These are phyloP conservation scores for Gillenia trifoliata DNA, from an alignment of 306 rosid genomes.

Conservation along the genomic window DNA sequence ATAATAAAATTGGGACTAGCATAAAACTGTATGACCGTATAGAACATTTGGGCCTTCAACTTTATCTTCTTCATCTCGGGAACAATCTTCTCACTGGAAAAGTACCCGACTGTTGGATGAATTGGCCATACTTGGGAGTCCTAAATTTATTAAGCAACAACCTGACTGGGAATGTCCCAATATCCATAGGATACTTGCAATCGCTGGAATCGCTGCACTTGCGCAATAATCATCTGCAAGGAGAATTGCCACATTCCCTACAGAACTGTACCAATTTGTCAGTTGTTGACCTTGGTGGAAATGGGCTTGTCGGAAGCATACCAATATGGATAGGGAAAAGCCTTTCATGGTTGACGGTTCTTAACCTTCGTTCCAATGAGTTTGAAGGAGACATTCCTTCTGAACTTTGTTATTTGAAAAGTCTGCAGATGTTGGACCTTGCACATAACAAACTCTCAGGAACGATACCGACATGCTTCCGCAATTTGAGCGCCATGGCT, in stretches of 20 bases:
- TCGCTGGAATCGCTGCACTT: not conserved
- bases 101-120: not conserved
- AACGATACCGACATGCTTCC: conserved; percentile 15
- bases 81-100: conserved; percentile 9
- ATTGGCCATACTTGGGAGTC: not conserved
- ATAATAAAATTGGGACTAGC: too few species aligned
- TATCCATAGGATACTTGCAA: conserved; percentile 20
- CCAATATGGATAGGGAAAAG: conserved; percentile 7
- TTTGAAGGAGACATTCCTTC: conserved; percentile 6
- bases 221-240: conserved; percentile 11
- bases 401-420: not conserved
- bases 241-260: conserved; percentile 6
- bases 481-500: not conserved
- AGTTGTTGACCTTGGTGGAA: not conserved
- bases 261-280: not conserved
- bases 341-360: not conserved
- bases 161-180: conserved; percentile 32
- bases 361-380: conserved; percentile 9
- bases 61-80: not conserved
- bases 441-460: conserved; percentile 10
- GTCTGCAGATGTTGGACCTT: conserved; percentile 16
- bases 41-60: too few species aligned
- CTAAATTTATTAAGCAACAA: conserved; percentile 30
- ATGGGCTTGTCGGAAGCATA: conserved; percentile 8
- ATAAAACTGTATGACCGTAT: too few species aligned